Base-by-base conservation (phyloP, 2,329 filamentous ascomycete species). In the Epichloe sp. region DNA sequence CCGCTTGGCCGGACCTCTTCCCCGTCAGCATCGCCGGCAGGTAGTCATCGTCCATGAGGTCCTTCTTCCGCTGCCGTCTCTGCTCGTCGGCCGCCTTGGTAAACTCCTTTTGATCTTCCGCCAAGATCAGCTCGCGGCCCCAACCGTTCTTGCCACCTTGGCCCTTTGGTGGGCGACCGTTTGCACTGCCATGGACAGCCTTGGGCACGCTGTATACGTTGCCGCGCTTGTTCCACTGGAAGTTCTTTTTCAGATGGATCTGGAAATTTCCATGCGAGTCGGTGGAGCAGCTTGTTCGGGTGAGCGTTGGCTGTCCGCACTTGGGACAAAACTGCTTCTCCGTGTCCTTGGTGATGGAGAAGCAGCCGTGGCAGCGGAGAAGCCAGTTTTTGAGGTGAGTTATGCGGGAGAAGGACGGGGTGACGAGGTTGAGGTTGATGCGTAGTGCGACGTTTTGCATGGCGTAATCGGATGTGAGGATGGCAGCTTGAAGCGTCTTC, bases 21-120 rank as follows among this genome's bases (percentile, higher is more conserved):
- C 93, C 93, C 1, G 82, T 93, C 62, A 98, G 64, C 46, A 98
- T 86, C 35, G 80, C 76, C 0, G 93, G 93, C 56, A 97, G 68
- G 65, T 90, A 95, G 68, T 98, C 91, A 63, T 94, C 84, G 63
- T 97, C 91, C 91, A 97, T 94, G 52, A 95, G 70, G 68, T 95
- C 88, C 62, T 80, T 83, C 64, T 86, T 80, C 62, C 83, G 83
- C 49, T 72, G 73, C 59, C 85, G 79, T 59, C 77, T 79, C 63
- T 85, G 79, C 58, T 82, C 77, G 3, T 76, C 77, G 15, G 78
- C 65, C 49, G 82, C 82, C 56, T 78, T 74, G 42, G 78, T 66
- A 66, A 86, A 97, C 72, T 98, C 93, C 72, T 95, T 96, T 73
- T 98, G 93, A 65, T 98, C 93, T 69, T 96, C 91, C 0, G 89